Conservation (phyloP, 2,329 filamentous ascomycete genomes). For the Aureobasidium sp. region DNA sequence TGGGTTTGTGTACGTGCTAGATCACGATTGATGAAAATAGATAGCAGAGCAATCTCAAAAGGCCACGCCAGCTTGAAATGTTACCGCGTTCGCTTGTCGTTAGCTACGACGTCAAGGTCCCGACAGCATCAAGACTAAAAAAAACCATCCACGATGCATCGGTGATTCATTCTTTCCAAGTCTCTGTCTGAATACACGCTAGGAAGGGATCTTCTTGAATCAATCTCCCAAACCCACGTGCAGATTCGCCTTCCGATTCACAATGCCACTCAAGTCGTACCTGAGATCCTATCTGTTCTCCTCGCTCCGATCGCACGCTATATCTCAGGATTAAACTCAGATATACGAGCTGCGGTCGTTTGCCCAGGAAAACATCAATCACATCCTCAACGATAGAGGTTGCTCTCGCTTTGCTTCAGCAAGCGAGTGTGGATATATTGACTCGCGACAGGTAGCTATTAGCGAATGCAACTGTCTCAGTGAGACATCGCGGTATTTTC, state of each 20-base stretch:
- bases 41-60: background rate
- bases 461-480: constrained; percentile 8
- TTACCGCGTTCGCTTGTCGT: background rate
- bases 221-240: constrained; percentile 3
- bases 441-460: background rate
- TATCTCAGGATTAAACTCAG: background rate
- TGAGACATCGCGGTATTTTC: background rate
- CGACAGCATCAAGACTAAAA: background rate
- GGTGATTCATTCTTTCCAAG: background rate
- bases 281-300: background rate
- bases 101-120: background rate
- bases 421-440: constrained; percentile 7
- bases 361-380: background rate
- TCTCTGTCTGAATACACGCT: background rate
- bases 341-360: background rate
- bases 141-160: constrained; percentile 1
- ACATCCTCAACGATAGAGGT: background rate
- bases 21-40: background rate
- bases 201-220: constrained; percentile 1
- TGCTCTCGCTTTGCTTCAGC: background rate
- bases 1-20: background rate
- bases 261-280: background rate
- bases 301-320: background rate
- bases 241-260: background rate
- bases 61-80: background rate